Evolutionary conservation across 176 grass and related monocot species (phyloP), one percentile per base, ranked within the genome.

Genomic region (Elaeis guineensis): DNA sequence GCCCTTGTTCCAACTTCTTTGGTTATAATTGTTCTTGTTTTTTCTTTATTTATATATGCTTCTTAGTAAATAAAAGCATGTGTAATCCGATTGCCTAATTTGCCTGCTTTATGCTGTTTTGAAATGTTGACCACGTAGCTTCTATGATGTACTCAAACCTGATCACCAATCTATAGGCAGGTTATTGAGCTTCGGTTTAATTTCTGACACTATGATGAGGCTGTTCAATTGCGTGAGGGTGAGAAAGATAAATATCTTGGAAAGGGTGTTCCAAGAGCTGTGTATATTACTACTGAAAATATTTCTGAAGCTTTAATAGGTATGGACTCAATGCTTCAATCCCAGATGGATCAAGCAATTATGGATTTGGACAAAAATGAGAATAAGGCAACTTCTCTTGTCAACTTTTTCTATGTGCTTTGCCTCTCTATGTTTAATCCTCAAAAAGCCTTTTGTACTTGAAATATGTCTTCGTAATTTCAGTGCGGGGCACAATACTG

Each of bases 291-390:
- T 66, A 98, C 92, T 58, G 78, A 69, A 17, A 98, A 92, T 73
- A 86, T 98, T 15, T 98, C 93, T 35, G 87, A 89, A 81, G 93
- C 93, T 29, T 80, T 98, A 9, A 69, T 89, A 51, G 93, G 93
- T 48, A 92, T 98, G 93, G 93, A 98, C 78, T 87, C 87, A 62
- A 70, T 65, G 57, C 87, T 85, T n/a, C 93, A 98, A 72, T 56
- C 72, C 56, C 93, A 98, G 71, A 92, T 98, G 70, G 84, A 98
- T 78, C 87, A 98, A 77, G 84, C 93, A 62, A 85, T 98, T 76
- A 92, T 98, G 69, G 93, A 98, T 75, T 70, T 98, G 76, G 81
- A 92, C 79, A 98, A 92, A 70, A 84, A 78, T 19, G 84, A 77
- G 59, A 86, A 92, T 74, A 98, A 89, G 84, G 93, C 70, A 67